Base-by-base conservation (phyloP, 805 yeast genomes). In the Hanseniaspora valbyensis region DNA sequence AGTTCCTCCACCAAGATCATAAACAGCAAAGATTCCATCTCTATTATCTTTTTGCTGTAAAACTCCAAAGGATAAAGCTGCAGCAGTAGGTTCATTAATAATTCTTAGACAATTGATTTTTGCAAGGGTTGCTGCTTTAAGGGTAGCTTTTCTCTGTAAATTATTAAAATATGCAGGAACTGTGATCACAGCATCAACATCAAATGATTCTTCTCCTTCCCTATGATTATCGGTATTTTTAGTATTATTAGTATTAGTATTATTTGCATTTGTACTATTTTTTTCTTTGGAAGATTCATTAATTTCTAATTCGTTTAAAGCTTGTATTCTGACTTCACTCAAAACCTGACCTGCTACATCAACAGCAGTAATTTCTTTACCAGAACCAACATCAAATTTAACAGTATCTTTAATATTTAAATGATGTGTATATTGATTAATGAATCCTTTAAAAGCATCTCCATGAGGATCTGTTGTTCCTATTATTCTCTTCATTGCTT, bases 91-190 rank as follows among this genome's bases (percentile, higher is more conserved):
- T 65, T 83, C 92, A 64, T 83, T 83, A 29, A 83, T 75, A 42
- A 83, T 88, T 63, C 94, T 70, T 58, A 83, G 65, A 26, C 83
- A 83, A 52, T 83, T 79, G 57, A 83, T 65, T 24, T 90, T 90
- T n/a, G 83, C 83, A 57, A 81, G 67, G 58, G 73, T 71, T 30
- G 90, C 94, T 0, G 90, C 85, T 60, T 74, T 75, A 61, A 83
- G 81, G n/a, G 92, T 83, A 4, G 90, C 89, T 62, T 80, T 88
- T 64, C 92, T 73, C 64, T 83, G 92, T 18, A 83, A 72, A 64
- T 83, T 90, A 65, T 83, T 82, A 69, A 83, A 83, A 62, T 83
- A 83, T 7, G 90, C 90, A 16, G 92, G 92, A 4, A 83, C 92
- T 0, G 94, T 83, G 44, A 83, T 81, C 30, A 84, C 92, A 3